phyloP scores from a whole-genome alignment of 345 rosid genomes.

The Hibiscus mutabilis region DNA sequence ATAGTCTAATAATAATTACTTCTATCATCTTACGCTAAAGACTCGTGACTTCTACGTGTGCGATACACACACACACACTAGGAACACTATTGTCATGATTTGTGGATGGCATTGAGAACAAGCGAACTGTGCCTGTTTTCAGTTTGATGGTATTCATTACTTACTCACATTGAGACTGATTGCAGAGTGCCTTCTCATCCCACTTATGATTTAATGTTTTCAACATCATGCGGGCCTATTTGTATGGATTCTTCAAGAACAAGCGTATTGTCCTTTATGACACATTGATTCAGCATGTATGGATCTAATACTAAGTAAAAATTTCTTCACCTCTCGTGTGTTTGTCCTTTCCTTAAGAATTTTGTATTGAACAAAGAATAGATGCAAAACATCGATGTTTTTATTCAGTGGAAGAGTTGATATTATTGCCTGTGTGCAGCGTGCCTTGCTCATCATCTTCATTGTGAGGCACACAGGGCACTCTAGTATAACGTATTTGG shows the following conservation, averaged over 20 bases:
- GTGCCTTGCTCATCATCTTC: not conserved
- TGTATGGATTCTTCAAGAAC: conserved; percentile 99
- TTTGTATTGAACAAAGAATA: not conserved
- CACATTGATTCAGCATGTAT: conserved; percentile 95
- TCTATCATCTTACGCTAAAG: no score
- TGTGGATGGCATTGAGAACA: not conserved
- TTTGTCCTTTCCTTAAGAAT: not conserved
- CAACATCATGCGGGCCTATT: conserved; percentile 64
- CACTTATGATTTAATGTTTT: conserved; percentile 14
- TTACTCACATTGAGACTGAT: not conserved
- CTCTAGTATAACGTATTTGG: not conserved
- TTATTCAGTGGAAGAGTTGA: not conserved
- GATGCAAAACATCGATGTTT: not conserved
- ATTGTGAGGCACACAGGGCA: not conserved
- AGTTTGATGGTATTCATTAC: not conserved
- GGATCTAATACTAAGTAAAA: not conserved
- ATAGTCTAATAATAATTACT: no score
- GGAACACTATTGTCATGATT: not conserved
- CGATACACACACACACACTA: not conserved
- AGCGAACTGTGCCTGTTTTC: not conserved
- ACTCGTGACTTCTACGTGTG: no score
- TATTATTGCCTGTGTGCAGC: not conserved
- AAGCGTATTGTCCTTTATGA: conserved; percentile 97
- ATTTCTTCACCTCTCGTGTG: not conserved
- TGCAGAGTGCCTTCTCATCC: not conserved